These are phyloP conservation scores for Fraxinus americana DNA, from an alignment of 257 asterid species.

Conservation along the genomic window DNA sequence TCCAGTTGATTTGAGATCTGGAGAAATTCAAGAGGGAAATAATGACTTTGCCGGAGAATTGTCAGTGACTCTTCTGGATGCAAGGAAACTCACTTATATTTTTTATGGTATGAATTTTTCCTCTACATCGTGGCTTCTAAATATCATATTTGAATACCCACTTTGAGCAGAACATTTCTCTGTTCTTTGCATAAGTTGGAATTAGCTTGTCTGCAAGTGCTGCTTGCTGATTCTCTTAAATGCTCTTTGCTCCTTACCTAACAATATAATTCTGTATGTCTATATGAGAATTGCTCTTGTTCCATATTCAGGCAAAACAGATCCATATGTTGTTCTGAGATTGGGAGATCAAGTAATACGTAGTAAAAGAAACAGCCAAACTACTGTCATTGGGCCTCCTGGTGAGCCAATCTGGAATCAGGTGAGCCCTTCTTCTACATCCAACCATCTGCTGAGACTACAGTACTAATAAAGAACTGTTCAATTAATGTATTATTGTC, in stretches of 20 bases:
- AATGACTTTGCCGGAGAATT: conserved; percentile 84
- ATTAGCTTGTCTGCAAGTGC: not conserved
- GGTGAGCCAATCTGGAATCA: conserved; percentile 99
- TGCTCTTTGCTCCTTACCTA: not conserved
- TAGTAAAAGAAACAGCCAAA: conserved; percentile 93
- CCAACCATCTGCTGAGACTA: not conserved
- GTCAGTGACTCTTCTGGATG: conserved; percentile 94
- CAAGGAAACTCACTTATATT: conserved; percentile 75
- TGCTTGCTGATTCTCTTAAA: conserved; percentile 6
- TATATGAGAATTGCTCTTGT: conserved; percentile 11
- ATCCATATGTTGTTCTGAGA: conserved; percentile 80
- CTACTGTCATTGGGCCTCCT: conserved; percentile 95
- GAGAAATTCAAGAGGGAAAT: conserved; percentile 83
- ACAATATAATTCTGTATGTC: not conserved
- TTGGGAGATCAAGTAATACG: conserved; percentile 93
- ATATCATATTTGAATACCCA: not conserved
- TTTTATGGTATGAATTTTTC: conserved; percentile 67
- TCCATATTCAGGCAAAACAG: conserved; percentile 80
- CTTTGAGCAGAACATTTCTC: not conserved
- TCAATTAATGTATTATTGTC: conserved; percentile 4
- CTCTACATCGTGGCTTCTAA: not conserved
- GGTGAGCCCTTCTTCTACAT: conserved; percentile 43
- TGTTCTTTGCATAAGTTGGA: not conserved
- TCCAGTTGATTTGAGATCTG: conserved; percentile 47
- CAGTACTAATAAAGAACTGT: not conserved